Evolutionary conservation across 2,329 filamentous ascomycete species (phyloP).

Genomic region (Alternaria brassicae): DNA sequence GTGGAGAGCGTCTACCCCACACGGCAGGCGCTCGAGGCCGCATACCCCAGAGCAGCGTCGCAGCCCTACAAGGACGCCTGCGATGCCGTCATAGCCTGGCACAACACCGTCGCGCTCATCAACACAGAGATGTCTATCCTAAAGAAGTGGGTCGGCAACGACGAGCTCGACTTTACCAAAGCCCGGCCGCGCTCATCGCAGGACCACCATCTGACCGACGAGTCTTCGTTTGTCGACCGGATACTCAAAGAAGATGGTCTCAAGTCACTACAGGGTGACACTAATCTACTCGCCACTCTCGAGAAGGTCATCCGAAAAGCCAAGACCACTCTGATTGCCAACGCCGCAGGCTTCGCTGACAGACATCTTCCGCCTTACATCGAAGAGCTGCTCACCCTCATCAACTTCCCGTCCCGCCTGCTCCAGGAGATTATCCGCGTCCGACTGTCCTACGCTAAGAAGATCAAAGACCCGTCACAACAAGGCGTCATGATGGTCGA

Average conservation of each 20-base stretch:
- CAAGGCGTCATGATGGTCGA: slow-evolving; percentile 94
- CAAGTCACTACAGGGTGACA: slow-evolving; percentile 85
- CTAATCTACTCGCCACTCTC: slow-evolving; percentile 83
- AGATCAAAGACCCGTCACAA: slow-evolving; percentile 93
- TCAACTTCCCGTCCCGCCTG: slow-evolving; percentile 94
- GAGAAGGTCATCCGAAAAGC: slow-evolving; percentile 90
- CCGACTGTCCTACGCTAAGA: slow-evolving; percentile 87
- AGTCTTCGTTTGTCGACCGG: slow-evolving; percentile 91
- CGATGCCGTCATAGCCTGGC: slow-evolving; percentile 91
- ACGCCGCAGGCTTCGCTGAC: slow-evolving; percentile 82
- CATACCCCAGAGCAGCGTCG: slow-evolving; percentile 79
- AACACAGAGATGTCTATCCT: slow-evolving; percentile 91
- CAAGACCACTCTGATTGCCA: slow-evolving; percentile 87
- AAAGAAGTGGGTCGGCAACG: slow-evolving; percentile 96
- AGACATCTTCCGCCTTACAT: slow-evolving; percentile 95
- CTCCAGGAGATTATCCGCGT: slow-evolving; percentile 97
- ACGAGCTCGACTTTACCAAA: slow-evolving; percentile 88
- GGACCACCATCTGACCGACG: slow-evolving; percentile 79
- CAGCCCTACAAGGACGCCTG: slow-evolving; percentile 80
- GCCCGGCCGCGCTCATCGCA: slow-evolving; percentile 72
- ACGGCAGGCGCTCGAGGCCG: slow-evolving; percentile 72
- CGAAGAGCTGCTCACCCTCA: slow-evolving; percentile 91
- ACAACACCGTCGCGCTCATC: slow-evolving; percentile 96
- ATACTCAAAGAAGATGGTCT: slow-evolving; percentile 95
- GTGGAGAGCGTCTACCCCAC: slow-evolving; percentile 87